These are phyloP conservation scores for Actinomortierella wolfii DNA, from an alignment of 371 early-diverging fungal genomes.

Conservation along the genomic window DNA sequence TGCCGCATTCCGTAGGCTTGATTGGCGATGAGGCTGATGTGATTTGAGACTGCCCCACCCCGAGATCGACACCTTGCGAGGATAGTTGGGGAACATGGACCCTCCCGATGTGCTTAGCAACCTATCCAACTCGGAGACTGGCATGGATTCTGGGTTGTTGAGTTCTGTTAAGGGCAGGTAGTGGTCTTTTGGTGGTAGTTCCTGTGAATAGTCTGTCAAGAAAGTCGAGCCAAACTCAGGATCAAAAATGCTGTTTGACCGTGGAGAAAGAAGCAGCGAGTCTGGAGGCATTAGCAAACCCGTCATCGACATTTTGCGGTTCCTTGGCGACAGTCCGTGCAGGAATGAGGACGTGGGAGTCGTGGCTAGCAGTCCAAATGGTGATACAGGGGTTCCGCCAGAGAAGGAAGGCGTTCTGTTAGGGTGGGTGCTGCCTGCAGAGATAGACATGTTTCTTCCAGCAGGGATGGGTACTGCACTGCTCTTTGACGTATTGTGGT, in stretches of 20 bases:
- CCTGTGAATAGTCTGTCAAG: constrained; percentile 26
- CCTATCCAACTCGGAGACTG: constrained; percentile 45
- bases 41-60: constrained; percentile 36
- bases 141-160: constrained; percentile 46
- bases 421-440: too few species aligned
- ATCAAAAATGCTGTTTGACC: constrained; percentile 42
- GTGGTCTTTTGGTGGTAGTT: constrained; percentile 19
- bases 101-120: constrained; percentile 37
- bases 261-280: constrained; percentile 32
- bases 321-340: constrained; percentile 26
- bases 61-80: constrained; percentile 44
- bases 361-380: constrained; percentile 28
- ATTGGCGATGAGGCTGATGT: constrained; percentile 28
- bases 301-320: constrained; percentile 45
- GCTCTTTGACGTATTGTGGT: constrained; percentile 39
- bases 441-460: constrained; percentile 8
- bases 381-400: constrained; percentile 34
- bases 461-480: constrained; percentile 39
- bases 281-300: constrained; percentile 37
- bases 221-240: constrained; percentile 28
- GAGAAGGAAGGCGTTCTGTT: constrained; percentile 16
- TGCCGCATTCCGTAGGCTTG: constrained; percentile 33
- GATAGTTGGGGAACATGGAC: constrained; percentile 33
- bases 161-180: constrained; percentile 44
- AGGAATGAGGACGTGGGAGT: constrained; percentile 39